Conservation (phyloP, 768 basidiomycete species). For the Psilocybe cyanescens region DNA sequence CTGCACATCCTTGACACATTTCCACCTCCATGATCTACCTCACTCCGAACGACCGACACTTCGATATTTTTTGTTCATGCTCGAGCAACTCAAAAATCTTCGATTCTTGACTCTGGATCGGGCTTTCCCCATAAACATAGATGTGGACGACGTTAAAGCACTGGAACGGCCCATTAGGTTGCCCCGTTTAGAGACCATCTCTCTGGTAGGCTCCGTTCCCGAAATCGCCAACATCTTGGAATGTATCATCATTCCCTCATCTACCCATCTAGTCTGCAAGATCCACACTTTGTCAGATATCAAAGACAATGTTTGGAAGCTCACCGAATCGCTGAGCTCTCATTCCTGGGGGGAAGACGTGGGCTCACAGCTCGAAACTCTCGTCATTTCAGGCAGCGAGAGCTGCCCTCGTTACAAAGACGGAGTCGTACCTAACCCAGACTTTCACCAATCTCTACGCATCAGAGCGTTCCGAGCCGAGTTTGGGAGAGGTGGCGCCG, state of each 20-base stretch:
- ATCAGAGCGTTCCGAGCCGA: slow-evolving; percentile 35
- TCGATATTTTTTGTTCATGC: slow-evolving; percentile 34
- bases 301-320: slow-evolving; percentile 28
- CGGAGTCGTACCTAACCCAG: slow-evolving; percentile 25
- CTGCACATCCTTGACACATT: slow-evolving; percentile 36
- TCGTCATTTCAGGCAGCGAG: slow-evolving; percentile 34
- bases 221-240: slow-evolving; percentile 35
- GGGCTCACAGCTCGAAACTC: slow-evolving; percentile 28
- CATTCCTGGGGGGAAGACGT: slow-evolving; percentile 26
- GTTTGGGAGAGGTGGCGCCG: slow-evolving; percentile 23
- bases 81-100: slow-evolving; percentile 35
- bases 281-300: slow-evolving; percentile 32
- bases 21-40: slow-evolving; percentile 41
- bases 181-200: slow-evolving; percentile 31
- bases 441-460: slow-evolving; percentile 36
- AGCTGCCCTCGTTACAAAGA: slow-evolving; percentile 26
- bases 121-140: slow-evolving; percentile 34
- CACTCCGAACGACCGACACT: slow-evolving; percentile 37
- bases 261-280: slow-evolving; percentile 26
- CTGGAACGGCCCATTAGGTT: slow-evolving; percentile 26
- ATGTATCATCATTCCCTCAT: slow-evolving; percentile 30
- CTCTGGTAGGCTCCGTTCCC: slow-evolving; percentile 33
- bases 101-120: slow-evolving; percentile 37
- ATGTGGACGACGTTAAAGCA: slow-evolving; percentile 15
- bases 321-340: slow-evolving; percentile 29